Percentiles rank a stretch among this genome's conserved stretches.
These are phyloP conservation scores for Candida andamanensis DNA, from an alignment of 805 yeast genomes.

Conservation along the genomic window DNA sequence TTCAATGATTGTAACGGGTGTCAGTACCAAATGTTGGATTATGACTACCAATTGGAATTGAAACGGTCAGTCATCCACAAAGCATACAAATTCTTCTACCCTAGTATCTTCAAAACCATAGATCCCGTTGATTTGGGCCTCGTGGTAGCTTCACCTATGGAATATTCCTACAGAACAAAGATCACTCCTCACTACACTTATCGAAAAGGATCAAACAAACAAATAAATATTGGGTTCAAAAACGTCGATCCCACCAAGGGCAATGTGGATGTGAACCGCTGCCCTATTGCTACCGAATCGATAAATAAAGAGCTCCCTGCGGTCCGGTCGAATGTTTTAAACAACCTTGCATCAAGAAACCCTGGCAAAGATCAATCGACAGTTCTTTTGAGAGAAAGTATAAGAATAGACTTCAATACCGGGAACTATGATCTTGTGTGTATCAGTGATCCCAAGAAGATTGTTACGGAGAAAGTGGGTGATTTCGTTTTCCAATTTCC, in stretches of 20 bases:
- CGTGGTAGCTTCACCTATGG: slow-evolving; percentile 32
- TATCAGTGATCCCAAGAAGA: slow-evolving; percentile 19
- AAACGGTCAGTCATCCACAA: slow-evolving; percentile 25
- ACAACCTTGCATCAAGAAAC: slow-evolving; percentile 3
- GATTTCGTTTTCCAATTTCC: slow-evolving; percentile 34
- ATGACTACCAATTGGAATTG: slow-evolving; percentile 32
- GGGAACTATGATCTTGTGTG: slow-evolving; percentile 24
- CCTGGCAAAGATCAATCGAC: slow-evolving; percentile 6
- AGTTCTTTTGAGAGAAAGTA: slow-evolving; percentile 30
- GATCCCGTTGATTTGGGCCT: slow-evolving; percentile 16
- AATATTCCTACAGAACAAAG: slow-evolving; percentile 36
- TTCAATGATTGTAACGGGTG: slow-evolving; percentile 39
- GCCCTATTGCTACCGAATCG: slow-evolving; percentile 31
- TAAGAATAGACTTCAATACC: slow-evolving; percentile 23
- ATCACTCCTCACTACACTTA: slow-evolving; percentile 35
- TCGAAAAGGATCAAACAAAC: slow-evolving; percentile 7
- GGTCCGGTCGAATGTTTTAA: slow-evolving; percentile 11
- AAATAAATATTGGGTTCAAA: slow-evolving; percentile 28
- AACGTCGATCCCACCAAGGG: slow-evolving; percentile 17
- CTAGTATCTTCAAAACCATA: slow-evolving; percentile 14
- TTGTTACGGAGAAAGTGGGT: slow-evolving; percentile 32
- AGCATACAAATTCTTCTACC: slow-evolving; percentile 33
- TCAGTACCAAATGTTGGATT: slow-evolving; percentile 37
- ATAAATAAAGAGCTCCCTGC: slow-evolving; percentile 23
- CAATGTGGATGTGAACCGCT: slow-evolving; percentile 28